phyloP scores from a whole-genome alignment of 2,329 filamentous ascomycete genomes.

The Penicillium rolfsii region DNA sequence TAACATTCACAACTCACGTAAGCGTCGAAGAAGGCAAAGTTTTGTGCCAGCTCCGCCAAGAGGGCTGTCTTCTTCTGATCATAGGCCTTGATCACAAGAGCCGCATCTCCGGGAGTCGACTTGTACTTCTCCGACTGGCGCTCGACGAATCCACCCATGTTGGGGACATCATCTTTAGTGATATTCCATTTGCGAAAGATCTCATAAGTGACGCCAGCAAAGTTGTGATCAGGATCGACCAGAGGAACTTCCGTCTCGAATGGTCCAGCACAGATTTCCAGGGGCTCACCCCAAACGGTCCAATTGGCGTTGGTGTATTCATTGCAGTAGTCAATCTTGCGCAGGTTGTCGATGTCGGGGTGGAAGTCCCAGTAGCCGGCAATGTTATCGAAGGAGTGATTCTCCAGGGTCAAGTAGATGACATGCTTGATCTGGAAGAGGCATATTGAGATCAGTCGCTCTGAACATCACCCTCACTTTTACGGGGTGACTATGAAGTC shows the following conservation, averaged over 20 bases:
- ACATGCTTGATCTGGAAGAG: constrained; percentile 39
- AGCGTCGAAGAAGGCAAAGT: constrained; percentile 45
- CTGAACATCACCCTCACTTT: not conserved
- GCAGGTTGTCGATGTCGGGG: constrained; percentile 42
- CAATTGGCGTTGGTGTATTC: constrained; percentile 45
- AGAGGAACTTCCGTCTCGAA: constrained; percentile 44
- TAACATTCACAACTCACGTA: constrained; percentile 31
- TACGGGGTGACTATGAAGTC: not conserved
- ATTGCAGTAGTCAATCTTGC: constrained; percentile 41
- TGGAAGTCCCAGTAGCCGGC: constrained; percentile 46
- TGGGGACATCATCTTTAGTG: constrained; percentile 40
- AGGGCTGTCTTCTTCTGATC: constrained; percentile 40
- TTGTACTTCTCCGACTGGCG: constrained; percentile 43
- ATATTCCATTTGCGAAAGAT: constrained; percentile 46
- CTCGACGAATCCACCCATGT: constrained; percentile 46
- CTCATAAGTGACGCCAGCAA: constrained; percentile 39
- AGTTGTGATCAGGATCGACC: constrained; percentile 41
- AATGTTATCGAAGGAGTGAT: constrained; percentile 48
- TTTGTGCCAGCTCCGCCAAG: constrained; percentile 41
- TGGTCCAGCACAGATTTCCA: constrained; percentile 41
- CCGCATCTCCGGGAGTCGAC: constrained; percentile 40
- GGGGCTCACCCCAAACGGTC: constrained; percentile 42
- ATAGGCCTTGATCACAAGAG: constrained; percentile 46
- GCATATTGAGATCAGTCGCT: not conserved
- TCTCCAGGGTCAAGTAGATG: constrained; percentile 45